These are phyloP conservation scores for Cytospora piceicola DNA, from an alignment of 2,329 filamentous ascomycete genomes.

Conservation along the genomic window DNA sequence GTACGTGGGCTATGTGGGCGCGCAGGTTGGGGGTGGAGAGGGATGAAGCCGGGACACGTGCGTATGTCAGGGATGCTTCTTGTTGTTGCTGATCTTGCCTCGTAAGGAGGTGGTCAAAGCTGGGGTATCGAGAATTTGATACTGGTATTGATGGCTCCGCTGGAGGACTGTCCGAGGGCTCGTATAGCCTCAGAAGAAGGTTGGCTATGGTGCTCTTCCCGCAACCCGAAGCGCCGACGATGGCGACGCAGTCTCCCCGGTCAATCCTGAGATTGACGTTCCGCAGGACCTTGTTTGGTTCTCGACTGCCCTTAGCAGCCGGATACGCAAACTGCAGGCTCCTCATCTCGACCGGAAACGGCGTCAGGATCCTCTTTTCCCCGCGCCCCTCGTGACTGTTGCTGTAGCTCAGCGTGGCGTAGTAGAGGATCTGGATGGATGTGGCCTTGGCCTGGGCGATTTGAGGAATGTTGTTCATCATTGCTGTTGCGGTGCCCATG, in stretches of 20 bases:
- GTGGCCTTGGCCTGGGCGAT: conserved; percentile 75
- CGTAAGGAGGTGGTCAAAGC: background rate
- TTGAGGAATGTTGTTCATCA: conserved; percentile 78
- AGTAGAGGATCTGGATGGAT: conserved; percentile 72
- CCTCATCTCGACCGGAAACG: conserved; percentile 56
- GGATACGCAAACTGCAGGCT: conserved; percentile 75
- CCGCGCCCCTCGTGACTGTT: conserved; percentile 63
- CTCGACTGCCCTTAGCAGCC: conserved; percentile 47
- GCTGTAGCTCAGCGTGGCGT: conserved; percentile 61
- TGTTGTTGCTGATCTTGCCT: conserved; percentile 23
- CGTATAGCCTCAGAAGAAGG: conserved; percentile 74
- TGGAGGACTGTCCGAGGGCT: conserved; percentile 37
- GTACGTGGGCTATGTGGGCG: conserved; percentile 66
- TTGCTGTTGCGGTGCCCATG: conserved; percentile 70
- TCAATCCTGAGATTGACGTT: conserved; percentile 68
- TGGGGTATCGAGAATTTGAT: background rate
- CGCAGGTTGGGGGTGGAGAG: conserved; percentile 66
- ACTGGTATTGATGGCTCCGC: background rate
- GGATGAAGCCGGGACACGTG: conserved; percentile 56
- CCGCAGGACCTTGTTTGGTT: conserved; percentile 54
- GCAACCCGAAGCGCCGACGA: conserved; percentile 85
- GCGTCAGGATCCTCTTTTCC: conserved; percentile 37
- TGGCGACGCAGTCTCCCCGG: conserved; percentile 68
- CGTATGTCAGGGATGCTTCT: conserved; percentile 58
- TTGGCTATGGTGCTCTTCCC: conserved; percentile 86